Conservation (phyloP, 768 basidiomycete genomes). For the Russula virescens region DNA sequence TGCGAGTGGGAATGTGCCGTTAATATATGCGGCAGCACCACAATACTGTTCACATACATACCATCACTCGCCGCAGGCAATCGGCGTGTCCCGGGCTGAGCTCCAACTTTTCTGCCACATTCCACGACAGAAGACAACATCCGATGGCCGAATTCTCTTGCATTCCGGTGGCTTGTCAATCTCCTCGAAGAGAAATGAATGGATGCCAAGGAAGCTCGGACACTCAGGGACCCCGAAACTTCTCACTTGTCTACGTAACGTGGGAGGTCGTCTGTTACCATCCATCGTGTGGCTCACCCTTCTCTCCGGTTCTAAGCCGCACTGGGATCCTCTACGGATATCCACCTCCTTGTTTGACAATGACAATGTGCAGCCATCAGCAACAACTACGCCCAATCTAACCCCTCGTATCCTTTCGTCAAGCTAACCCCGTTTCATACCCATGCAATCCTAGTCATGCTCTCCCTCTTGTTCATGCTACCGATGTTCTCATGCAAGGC, state of each 20-base stretch:
- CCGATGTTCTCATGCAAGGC: too few relatives aligned
- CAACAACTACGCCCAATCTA: too few relatives aligned
- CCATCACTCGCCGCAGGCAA: too few relatives aligned
- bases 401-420: too few relatives aligned
- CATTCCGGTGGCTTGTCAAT: too few relatives aligned
- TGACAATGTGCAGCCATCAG: background rate
- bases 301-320: background rate
- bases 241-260: background rate
- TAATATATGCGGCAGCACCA: background rate
- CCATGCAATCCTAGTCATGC: background rate
- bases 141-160: background rate
- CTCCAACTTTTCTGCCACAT: background rate
- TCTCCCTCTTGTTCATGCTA: background rate
- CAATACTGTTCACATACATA: background rate
- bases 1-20: background rate
- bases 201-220: background rate
- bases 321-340: background rate
- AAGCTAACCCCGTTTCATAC: too few relatives aligned
- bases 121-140: conserved; percentile 3
- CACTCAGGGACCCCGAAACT: background rate
- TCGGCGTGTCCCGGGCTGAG: too few relatives aligned
- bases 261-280: too few relatives aligned
- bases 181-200: too few relatives aligned
- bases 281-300: too few relatives aligned
- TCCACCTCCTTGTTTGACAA: background rate